Conservation (phyloP, 306 rosid species). For the Heteromeles arbutifolia region DNA sequence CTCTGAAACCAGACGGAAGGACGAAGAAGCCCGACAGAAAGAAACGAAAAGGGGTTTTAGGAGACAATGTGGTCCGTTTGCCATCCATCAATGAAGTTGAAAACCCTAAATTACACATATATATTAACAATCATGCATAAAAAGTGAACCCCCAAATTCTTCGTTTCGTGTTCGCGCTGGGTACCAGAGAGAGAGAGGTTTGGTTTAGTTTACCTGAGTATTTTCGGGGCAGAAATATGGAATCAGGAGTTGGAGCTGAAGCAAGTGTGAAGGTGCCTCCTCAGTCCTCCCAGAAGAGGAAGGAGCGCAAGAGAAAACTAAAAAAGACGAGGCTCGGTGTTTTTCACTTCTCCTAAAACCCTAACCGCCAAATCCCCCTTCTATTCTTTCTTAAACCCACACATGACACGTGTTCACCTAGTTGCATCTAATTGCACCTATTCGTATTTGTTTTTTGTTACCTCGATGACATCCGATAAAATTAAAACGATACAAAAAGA, state of each 20-base stretch:
- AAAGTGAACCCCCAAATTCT: background rate
- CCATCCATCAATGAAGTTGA: no score
- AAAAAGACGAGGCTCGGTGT: background rate
- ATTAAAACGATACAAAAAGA: no score
- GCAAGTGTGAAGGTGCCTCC: background rate
- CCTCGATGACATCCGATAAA: no score
- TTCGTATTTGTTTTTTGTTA: no score
- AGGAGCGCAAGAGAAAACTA: background rate
- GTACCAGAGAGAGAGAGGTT: background rate
- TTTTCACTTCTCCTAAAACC: background rate
- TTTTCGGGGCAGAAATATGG: background rate
- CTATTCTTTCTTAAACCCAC: background rate
- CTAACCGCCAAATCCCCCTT: conserved; percentile 6
- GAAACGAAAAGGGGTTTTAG: background rate
- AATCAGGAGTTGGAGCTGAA: background rate
- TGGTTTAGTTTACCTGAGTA: background rate
- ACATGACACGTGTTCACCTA: background rate
- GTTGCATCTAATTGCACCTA: no score
- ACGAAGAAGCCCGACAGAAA: background rate
- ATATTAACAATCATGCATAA: no score
- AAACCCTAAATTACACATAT: background rate
- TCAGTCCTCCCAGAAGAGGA: background rate
- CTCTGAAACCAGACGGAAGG: background rate
- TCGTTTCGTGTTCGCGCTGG: background rate
- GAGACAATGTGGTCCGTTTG: background rate